Evolutionary conservation across 2,329 filamentous ascomycete genomes (phyloP), one percentile per base, ranked within the genome.

Genomic region (Fusarium sp.): DNA sequence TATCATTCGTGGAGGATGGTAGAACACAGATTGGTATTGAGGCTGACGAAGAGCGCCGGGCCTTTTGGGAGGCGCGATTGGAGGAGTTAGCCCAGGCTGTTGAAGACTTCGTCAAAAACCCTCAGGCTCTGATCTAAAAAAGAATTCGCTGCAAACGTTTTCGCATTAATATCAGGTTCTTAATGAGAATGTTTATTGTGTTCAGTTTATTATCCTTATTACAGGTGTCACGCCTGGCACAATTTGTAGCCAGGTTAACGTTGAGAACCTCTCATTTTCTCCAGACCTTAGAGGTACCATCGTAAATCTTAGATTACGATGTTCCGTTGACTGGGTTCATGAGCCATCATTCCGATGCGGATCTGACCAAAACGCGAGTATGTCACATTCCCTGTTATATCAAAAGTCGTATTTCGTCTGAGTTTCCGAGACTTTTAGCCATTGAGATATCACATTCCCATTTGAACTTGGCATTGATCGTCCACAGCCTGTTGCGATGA

Each of bases 21-120:
- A 66, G 64, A 37, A 74, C 70, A 2, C 67, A 67, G 30, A 67
- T 75, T 23, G 73, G 73, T 8, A 75, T 75, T 40, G 73, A 75
- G 34, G 73, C 73, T 13, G 73, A 75, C 10, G 73, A 71, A 18
- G 73, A 75, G 37, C 72, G 73, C 1, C 61, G 62, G 8, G 67
- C 67, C 3, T 75, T 75, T 37, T 75, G 73, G 73, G 73, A 73
- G 49, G 72, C 72, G 6, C 66, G 58, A 23, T 23, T 75, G 26
- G 59, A 70, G 8, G 73, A 75, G 41, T 20, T 75, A 45, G 72
- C 60, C 6, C 15, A 6, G 1, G 47, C 62, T 8, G 52, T 75
- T 6, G 73, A 75, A 36, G 36, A 42, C 8, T 72, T 75, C 37
- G 53, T 61, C 1, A 57, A 60, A 31, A 66, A 41, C 31, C 58